Evolutionary conservation across 2,329 filamentous ascomycete species (phyloP).

Genomic region (Aspergillus brunneoviolaceus): DNA sequence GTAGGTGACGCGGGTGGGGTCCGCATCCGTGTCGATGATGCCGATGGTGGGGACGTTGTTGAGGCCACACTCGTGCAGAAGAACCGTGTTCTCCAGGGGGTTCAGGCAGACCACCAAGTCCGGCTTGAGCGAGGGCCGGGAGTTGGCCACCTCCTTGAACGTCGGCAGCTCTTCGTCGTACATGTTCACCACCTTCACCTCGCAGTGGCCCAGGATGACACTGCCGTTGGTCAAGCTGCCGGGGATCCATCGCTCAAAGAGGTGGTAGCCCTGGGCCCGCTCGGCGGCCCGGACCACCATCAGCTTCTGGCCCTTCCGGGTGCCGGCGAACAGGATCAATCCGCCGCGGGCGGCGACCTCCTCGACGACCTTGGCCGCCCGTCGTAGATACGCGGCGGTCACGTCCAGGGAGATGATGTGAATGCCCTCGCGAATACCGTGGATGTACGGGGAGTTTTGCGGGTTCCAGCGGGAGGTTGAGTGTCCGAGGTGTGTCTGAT

Average conservation of each 20-base stretch:
- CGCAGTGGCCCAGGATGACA: conserved; percentile 72
- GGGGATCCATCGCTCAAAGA: conserved; percentile 91
- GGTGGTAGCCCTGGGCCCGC: conserved; percentile 74
- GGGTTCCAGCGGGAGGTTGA: conserved; percentile 92
- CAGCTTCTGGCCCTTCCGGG: conserved; percentile 74
- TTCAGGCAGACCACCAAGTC: conserved; percentile 93
- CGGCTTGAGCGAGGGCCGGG: conserved; percentile 69
- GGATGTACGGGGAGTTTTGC: conserved; percentile 89
- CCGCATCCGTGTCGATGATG: conserved; percentile 87
- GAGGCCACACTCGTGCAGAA: conserved; percentile 86
- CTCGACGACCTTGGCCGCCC: conserved; percentile 87
- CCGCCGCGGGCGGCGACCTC: conserved; percentile 81
- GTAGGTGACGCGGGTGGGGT: conserved; percentile 93
- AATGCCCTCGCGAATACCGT: conserved; percentile 80
- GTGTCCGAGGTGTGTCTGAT: conserved; percentile 87
- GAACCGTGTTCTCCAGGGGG: conserved; percentile 83
- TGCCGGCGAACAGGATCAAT: conserved; percentile 87
- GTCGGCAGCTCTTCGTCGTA: conserved; percentile 63
- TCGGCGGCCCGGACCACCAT: conserved; percentile 78
- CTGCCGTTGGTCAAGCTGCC: conserved; percentile 91
- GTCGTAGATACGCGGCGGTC: conserved; percentile 84
- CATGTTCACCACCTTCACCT: conserved; percentile 74
- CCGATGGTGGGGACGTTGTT: conserved; percentile 92
- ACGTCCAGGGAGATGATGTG: conserved; percentile 92
- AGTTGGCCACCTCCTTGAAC: conserved; percentile 64